phyloP scores from a whole-genome alignment of 169 alveolate species.

The Eimeria necatrix region DNA sequence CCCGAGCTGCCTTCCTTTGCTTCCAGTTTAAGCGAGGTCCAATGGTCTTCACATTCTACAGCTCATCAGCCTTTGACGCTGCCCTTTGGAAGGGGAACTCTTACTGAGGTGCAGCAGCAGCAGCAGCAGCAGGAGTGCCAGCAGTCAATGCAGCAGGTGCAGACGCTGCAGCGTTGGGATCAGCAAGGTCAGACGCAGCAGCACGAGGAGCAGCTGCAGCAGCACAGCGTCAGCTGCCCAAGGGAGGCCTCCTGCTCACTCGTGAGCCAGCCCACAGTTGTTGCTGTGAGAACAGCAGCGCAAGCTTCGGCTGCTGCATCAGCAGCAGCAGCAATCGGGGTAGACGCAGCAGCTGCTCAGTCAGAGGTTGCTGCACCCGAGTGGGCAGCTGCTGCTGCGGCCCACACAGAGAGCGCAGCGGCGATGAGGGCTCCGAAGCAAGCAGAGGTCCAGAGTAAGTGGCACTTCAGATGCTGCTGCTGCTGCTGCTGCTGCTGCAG shows the following conservation, averaged over 20 bases:
- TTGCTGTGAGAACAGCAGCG: neutral
- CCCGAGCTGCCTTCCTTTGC: neutral
- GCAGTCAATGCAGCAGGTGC: neutral
- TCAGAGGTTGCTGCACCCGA: no score
- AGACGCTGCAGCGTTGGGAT: neutral
- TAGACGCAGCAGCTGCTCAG: neutral
- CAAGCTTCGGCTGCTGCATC: constrained; percentile 1
- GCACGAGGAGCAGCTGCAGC: constrained; percentile 8
- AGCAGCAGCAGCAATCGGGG: neutral
- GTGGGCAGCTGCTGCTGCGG: neutral
- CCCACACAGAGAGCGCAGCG: neutral
- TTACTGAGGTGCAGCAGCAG: constrained; percentile 15
- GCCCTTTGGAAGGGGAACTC: neutral
- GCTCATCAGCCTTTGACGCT: neutral
- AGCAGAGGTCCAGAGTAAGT: constrained; percentile 1
- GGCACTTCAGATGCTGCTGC: neutral
- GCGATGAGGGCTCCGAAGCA: neutral
- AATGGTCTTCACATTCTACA: neutral
- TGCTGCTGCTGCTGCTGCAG: neutral
- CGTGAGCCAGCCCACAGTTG: neutral
- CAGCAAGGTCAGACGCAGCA: neutral
- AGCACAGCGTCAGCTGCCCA: constrained; percentile 9
- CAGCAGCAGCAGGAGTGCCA: neutral
- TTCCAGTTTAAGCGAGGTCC: neutral
- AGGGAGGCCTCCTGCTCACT: neutral